A percentile compares a stretch with the other conserved stretches of the same genome.
Evolutionary conservation across 140 eudicot genomes (phyloP).

Genomic region (Erigeron philadelphicus): DNA sequence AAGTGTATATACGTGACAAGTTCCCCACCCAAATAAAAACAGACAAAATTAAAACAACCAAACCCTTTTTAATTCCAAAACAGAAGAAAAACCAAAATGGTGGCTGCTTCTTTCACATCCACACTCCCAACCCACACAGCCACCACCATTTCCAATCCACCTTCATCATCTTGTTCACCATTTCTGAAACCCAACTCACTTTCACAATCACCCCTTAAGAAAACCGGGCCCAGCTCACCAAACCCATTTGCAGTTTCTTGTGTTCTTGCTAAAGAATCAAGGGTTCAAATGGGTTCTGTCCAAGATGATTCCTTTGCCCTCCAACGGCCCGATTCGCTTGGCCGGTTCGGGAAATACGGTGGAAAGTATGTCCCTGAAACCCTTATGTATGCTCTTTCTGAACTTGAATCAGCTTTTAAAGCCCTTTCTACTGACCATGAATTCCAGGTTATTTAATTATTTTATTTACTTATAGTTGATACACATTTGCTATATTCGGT

Average conservation of each 20-base stretch:
- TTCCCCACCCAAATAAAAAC: no score
- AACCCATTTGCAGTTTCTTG: constrained; percentile 39
- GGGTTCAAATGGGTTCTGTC: constrained; percentile 13
- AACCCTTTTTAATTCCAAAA: no score
- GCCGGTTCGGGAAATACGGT: constrained; percentile 82
- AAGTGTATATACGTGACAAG: no score
- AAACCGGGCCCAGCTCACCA: constrained; percentile 14
- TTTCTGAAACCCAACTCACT: constrained; percentile 27
- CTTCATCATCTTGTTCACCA: constrained; percentile 12
- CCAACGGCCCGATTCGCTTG: constrained; percentile 71
- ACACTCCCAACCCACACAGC: constrained; percentile 1
- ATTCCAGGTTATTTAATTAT: constrained; percentile 49
- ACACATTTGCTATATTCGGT: neutral
- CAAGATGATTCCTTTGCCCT: constrained; percentile 22
- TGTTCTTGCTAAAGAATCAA: constrained; percentile 29
- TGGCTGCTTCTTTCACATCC: neutral
- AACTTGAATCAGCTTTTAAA: constrained; percentile 68
- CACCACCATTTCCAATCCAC: neutral
- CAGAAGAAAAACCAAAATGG: no score
- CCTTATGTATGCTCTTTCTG: constrained; percentile 70
- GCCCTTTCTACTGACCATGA: constrained; percentile 49
- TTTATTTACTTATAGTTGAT: neutral
- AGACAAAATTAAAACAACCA: no score
- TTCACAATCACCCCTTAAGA: constrained; percentile 26
- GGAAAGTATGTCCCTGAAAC: constrained; percentile 91